These are phyloP conservation scores for Oryza longistaminata DNA, from an alignment of 176 grass and related monocot species.

Conservation along the genomic window DNA sequence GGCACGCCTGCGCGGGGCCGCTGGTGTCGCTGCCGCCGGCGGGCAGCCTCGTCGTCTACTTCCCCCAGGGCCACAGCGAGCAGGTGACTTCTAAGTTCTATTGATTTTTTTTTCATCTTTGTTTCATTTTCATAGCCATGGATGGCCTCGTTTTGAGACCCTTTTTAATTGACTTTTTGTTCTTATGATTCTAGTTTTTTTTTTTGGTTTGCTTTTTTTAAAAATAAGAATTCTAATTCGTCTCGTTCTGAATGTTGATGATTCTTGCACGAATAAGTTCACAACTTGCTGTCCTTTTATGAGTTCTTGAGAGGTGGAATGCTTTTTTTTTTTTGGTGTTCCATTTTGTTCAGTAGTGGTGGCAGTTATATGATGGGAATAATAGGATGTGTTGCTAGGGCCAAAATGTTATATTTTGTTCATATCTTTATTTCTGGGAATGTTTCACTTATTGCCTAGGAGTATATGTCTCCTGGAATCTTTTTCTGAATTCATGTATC, in stretches of 20 bases:
- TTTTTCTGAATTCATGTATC: constrained; percentile 33
- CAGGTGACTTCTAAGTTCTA: constrained; percentile 38
- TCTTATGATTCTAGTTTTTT: neutral
- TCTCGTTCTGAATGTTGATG: neutral
- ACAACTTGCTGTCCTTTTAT: neutral
- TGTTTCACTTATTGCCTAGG: neutral
- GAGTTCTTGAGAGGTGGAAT: neutral
- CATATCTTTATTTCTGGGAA: constrained; percentile 18
- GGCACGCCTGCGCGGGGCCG: constrained; percentile 68
- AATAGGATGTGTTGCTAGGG: constrained; percentile 9
- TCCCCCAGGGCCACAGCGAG: constrained; percentile 80
- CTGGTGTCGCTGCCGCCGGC: constrained; percentile 68
- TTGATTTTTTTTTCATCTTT: neutral
- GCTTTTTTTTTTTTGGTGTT: neutral
- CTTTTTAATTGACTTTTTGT: neutral
- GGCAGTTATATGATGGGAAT: constrained; percentile 26
- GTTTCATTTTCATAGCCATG: neutral
- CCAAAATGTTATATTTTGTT: neutral
- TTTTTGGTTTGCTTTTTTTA: neutral
- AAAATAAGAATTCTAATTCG: neutral
- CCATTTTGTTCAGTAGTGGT: constrained; percentile 33
- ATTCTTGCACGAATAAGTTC: neutral
- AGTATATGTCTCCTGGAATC: neutral
- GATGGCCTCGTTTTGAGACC: neutral
- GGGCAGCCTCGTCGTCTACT: constrained; percentile 84